phyloP scores from a whole-genome alignment of 306 rosid species.

The Canavalia gladiata region DNA sequence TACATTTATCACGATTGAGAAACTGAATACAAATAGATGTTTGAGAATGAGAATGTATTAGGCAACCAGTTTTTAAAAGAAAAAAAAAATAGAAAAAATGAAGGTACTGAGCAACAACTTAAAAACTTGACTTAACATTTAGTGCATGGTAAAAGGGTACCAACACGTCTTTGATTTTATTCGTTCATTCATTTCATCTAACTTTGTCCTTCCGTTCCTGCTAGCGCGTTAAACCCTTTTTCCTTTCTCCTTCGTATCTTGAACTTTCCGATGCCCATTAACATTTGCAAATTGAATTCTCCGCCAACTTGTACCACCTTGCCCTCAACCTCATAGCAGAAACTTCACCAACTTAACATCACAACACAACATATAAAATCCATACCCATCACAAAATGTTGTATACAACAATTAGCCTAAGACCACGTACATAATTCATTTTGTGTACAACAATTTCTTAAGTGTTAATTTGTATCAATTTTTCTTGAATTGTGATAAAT shows the following conservation, averaged over 20 bases:
- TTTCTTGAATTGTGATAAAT: background rate
- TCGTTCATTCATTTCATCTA: no score
- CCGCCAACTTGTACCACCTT: background rate
- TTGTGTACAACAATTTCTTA: background rate
- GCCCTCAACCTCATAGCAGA: background rate
- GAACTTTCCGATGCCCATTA: background rate
- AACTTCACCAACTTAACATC: background rate
- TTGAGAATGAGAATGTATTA: no score
- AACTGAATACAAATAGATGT: no score
- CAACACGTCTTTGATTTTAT: background rate
- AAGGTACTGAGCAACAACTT: background rate
- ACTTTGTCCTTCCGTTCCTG: background rate
- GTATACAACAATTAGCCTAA: background rate
- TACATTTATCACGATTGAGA: no score
- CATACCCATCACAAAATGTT: background rate
- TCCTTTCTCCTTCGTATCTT: constrained; percentile 11
- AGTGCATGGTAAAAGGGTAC: background rate
- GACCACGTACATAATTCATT: background rate
- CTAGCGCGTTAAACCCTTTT: background rate
- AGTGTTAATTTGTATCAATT: background rate
- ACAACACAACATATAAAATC: background rate
- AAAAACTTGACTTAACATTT: no score
- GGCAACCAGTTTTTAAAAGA: no score
- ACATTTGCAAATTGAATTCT: background rate
- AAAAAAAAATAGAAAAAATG: no score